Evolutionary conservation across 768 basidiomycete species (phyloP).

Genomic region (Inosperma sp.): DNA sequence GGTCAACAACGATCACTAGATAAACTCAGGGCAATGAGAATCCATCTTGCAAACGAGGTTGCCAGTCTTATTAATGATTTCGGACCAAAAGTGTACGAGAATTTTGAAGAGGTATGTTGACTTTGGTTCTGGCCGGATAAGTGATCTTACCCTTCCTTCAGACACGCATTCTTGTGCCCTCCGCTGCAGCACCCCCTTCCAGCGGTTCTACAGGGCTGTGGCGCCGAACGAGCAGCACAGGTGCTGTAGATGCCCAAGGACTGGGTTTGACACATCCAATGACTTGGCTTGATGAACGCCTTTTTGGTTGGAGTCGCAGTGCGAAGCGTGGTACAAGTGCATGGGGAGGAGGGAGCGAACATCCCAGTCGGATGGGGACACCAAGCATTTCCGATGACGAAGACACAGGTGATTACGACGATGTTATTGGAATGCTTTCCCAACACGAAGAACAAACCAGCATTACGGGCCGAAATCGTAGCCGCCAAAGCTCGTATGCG

Average conservation of each 20-base stretch:
- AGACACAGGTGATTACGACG: constrained; percentile 87
- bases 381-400: constrained; percentile 83
- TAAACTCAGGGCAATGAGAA: constrained; percentile 67
- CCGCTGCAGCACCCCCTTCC: constrained; percentile 81
- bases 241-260: constrained; percentile 82
- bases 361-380: constrained; percentile 58
- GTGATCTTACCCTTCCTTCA: constrained; percentile 25
- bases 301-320: constrained; percentile 88
- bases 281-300: constrained; percentile 91
- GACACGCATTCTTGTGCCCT: constrained; percentile 78
- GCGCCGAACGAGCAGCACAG: constrained; percentile 74
- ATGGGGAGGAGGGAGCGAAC: constrained; percentile 65
- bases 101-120: constrained; percentile 70
- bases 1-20: constrained; percentile 82
- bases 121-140: neutral
- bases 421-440: constrained; percentile 68
- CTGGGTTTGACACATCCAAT: constrained; percentile 85
- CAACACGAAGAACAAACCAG: constrained; percentile 41
- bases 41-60: constrained; percentile 77
- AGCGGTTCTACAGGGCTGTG: constrained; percentile 69
- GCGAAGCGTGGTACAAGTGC: constrained; percentile 76
- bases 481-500: constrained; percentile 73
- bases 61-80: constrained; percentile 81
- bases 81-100: constrained; percentile 80
- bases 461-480: constrained; percentile 43